These are phyloP conservation scores for Blepharisma japonicum DNA, from an alignment of 73 alveolate species.

Conservation along the genomic window DNA sequence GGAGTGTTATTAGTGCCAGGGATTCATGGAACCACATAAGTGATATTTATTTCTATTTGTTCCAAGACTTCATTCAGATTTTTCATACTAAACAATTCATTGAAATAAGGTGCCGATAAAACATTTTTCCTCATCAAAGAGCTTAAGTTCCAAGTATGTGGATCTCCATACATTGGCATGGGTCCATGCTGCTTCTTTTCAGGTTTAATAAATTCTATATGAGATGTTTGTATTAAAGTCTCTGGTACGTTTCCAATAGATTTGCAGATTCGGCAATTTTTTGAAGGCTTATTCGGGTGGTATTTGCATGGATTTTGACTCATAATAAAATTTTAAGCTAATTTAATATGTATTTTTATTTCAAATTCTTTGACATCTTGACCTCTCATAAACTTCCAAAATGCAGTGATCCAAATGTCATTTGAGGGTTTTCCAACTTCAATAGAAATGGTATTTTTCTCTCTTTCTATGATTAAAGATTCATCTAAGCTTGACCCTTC, in stretches of 20 bases:
- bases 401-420: not conserved
- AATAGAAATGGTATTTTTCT: not conserved
- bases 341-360: not conserved
- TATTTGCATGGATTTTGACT: not conserved
- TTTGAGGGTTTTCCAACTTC: not conserved
- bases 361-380: not conserved
- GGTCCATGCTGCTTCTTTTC: conserved; percentile 33
- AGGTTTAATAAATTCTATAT: not conserved
- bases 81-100: conserved; percentile 61
- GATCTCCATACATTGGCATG: conserved; percentile 47
- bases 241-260: not conserved
- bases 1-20: conserved; percentile 82
- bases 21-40: conserved; percentile 78
- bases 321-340: not conserved
- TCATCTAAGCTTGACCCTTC: not conserved
- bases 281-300: conserved; percentile 20
- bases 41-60: conserved; percentile 67
- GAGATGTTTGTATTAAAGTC: not conserved
- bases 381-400: conserved; percentile 31
- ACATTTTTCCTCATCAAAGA: conserved; percentile 67
- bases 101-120: conserved; percentile 49
- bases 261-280: conserved; percentile 18
- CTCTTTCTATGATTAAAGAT: not conserved
- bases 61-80: conserved; percentile 60
- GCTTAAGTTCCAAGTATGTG: conserved; percentile 46